Evolutionary conservation across 2,329 filamentous ascomycete genomes (phyloP).

Genomic region (Colletotrichum nymphaeae): DNA sequence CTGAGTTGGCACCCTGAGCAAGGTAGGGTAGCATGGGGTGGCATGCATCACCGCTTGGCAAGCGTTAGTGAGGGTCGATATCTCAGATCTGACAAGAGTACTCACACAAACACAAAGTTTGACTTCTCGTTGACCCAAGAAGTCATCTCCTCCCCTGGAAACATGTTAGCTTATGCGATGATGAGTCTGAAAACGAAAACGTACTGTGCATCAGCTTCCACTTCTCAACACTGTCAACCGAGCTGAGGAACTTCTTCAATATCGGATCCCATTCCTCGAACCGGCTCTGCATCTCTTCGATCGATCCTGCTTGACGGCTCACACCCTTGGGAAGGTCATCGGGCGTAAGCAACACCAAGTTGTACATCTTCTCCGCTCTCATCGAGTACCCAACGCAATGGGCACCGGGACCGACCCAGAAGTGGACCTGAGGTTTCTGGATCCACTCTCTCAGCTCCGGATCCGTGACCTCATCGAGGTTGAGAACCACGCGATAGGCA

Average conservation of each 20-base stretch:
- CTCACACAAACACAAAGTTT: constrained; percentile 62
- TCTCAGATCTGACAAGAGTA: background rate
- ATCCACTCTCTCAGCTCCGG: constrained; percentile 63
- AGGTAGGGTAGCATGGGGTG: constrained; percentile 74
- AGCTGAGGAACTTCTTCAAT: constrained; percentile 52
- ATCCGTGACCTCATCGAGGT: constrained; percentile 62
- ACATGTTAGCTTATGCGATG: background rate
- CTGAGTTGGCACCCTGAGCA: constrained; percentile 75
- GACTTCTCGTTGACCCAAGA: constrained; percentile 65
- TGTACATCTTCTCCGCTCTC: constrained; percentile 68
- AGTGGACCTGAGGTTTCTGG: constrained; percentile 61
- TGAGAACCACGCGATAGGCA: constrained; percentile 71
- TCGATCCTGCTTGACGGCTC: constrained; percentile 60
- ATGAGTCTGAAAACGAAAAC: constrained; percentile 37
- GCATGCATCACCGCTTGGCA: constrained; percentile 65
- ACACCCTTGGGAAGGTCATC: constrained; percentile 69
- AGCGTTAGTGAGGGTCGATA: constrained; percentile 36
- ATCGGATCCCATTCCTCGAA: constrained; percentile 76
- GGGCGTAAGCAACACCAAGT: constrained; percentile 74
- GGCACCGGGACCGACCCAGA: constrained; percentile 72
- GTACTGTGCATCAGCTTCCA: constrained; percentile 73
- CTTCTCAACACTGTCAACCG: constrained; percentile 71
- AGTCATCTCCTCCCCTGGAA: constrained; percentile 58
- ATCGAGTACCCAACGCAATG: constrained; percentile 74
- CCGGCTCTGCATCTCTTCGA: constrained; percentile 70